phyloP scores from a whole-genome alignment of 768 basidiomycete species.

The Amanita phalloides region DNA sequence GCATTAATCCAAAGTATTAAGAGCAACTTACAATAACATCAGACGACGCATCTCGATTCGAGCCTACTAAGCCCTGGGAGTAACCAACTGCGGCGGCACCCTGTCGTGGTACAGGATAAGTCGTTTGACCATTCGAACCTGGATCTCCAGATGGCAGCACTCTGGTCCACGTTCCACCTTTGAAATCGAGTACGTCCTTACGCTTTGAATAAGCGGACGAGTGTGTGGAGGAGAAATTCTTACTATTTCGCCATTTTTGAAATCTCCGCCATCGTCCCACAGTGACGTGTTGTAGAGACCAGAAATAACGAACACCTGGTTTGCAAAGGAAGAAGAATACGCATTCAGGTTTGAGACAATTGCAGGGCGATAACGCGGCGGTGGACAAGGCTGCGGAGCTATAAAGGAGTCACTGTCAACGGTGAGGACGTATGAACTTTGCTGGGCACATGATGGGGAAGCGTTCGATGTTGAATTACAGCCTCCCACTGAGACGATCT shows the following conservation, averaged over 20 bases:
- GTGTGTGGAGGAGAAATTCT: constrained; percentile 13
- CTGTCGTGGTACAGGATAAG: constrained; percentile 58
- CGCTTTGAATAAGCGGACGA: constrained; percentile 4
- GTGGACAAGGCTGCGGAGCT: constrained; percentile 43
- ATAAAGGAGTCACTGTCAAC: constrained; percentile 22
- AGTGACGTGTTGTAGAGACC: constrained; percentile 52
- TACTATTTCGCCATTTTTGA: constrained; percentile 66
- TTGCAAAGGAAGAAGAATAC: constrained; percentile 42
- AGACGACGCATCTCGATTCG: constrained; percentile 31
- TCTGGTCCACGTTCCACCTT: constrained; percentile 59
- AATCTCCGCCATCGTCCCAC: constrained; percentile 59
- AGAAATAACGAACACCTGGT: constrained; percentile 60
- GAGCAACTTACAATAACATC: constrained; percentile 48
- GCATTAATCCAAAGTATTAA: not conserved
- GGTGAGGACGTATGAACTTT: constrained; percentile 48
- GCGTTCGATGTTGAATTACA: constrained; percentile 37
- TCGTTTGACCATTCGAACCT: constrained; percentile 29
- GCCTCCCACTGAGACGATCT: constrained; percentile 50
- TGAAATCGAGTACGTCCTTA: constrained; percentile 52
- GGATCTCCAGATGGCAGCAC: constrained; percentile 73
- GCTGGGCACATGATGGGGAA: constrained; percentile 40
- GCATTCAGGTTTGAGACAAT: constrained; percentile 51
- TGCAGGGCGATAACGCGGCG: constrained; percentile 50
- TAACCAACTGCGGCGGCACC: constrained; percentile 60
- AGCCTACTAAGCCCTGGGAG: constrained; percentile 44